These are phyloP conservation scores for Vitis rotundifolia DNA, from an alignment of 164 flowering plant genomes.

Conservation along the genomic window DNA sequence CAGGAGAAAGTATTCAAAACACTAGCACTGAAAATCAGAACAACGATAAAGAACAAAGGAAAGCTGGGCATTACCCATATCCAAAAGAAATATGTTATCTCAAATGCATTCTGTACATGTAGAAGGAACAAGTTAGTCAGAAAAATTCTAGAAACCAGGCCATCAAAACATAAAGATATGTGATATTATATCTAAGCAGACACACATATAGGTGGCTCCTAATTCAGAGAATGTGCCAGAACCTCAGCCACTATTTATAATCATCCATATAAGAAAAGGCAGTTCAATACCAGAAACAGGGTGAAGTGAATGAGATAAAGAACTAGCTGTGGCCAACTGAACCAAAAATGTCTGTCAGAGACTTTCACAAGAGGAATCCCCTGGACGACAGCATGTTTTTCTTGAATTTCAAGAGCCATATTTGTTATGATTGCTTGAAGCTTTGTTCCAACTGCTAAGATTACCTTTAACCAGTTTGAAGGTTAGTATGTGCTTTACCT, in stretches of 20 bases:
- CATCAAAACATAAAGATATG: no score
- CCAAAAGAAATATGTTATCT: conserved; percentile 73
- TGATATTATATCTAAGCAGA: no score
- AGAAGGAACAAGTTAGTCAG: not conserved
- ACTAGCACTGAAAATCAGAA: not conserved
- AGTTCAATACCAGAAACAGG: conserved; percentile 66
- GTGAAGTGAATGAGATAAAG: conserved; percentile 81
- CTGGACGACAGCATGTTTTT: conserved; percentile 90
- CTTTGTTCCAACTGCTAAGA: conserved; percentile 89
- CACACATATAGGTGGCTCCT: no score
- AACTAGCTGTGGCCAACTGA: conserved; percentile 62
- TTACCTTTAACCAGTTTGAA: conserved; percentile 43
- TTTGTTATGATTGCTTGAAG: conserved; percentile 81
- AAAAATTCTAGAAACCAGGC: not conserved
- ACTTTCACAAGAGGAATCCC: conserved; percentile 96
- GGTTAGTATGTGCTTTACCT: not conserved
- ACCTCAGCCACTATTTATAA: no score
- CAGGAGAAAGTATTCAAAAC: not conserved
- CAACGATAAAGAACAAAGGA: not conserved
- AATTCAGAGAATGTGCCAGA: no score
- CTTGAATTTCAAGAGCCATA: conserved; percentile 90
- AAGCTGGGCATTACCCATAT: conserved; percentile 52
- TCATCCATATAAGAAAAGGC: not conserved
- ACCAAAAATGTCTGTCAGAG: conserved; percentile 88
- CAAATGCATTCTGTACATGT: conserved; percentile 64